Conservation (phyloP, 305 asterid genomes). For the Fraxinus velutina region DNA sequence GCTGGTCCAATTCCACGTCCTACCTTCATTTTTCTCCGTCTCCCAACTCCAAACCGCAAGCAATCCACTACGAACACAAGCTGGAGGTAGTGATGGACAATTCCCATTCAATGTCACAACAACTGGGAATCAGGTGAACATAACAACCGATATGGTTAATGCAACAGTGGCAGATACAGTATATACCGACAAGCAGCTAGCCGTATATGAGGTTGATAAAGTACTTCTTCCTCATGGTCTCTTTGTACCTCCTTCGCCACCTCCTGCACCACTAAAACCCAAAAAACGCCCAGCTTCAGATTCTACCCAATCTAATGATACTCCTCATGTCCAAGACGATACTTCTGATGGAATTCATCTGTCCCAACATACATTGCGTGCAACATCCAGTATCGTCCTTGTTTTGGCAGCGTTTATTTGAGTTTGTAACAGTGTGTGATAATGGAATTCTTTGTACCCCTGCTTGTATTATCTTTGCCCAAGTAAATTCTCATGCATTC, state of each 20-base stretch:
- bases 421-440: not conserved
- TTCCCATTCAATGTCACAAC: constrained; percentile 50
- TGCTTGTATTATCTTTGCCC: not conserved
- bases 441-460: constrained; percentile 3
- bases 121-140: constrained; percentile 42
- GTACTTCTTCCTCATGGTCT: constrained; percentile 57
- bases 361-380: not conserved
- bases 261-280: constrained; percentile 48
- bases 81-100: constrained; percentile 42
- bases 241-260: constrained; percentile 43
- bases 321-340: constrained; percentile 13
- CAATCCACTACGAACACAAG: constrained; percentile 61
- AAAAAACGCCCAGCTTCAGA: constrained; percentile 32
- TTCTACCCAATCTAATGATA: constrained; percentile 26
- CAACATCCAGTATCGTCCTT: constrained; percentile 11
- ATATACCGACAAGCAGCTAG: constrained; percentile 46
- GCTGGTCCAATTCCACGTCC: constrained; percentile 53
- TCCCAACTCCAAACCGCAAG: constrained; percentile 55
- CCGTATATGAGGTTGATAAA: constrained; percentile 56
- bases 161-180: constrained; percentile 45
- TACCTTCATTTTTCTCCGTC: constrained; percentile 44
- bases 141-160: constrained; percentile 53
- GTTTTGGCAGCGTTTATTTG: constrained; percentile 20
- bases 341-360: constrained; percentile 32
- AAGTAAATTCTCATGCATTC: constrained; percentile 1